Conservation (phyloP, 768 basidiomycete genomes). For the Steccherinum ochraceum region DNA sequence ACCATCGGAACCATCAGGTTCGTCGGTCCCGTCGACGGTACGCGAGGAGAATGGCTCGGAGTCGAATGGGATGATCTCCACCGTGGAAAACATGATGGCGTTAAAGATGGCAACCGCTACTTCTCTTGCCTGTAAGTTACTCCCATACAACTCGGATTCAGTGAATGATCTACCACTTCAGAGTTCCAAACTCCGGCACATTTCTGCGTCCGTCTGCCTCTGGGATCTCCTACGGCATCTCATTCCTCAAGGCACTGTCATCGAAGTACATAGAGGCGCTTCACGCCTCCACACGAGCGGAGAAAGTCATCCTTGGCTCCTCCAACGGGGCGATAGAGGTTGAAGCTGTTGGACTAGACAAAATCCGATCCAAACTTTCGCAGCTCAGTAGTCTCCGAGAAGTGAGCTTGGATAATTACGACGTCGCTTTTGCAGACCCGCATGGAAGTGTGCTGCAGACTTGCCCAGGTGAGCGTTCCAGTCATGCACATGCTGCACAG, state of each 20-base stretch:
- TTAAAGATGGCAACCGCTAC: slow-evolving; percentile 70
- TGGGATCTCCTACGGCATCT: slow-evolving; percentile 48
- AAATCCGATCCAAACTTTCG: slow-evolving; percentile 65
- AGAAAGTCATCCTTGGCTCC: slow-evolving; percentile 70
- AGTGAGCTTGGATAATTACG: slow-evolving; percentile 70
- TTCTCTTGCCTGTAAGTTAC: slow-evolving; percentile 67
- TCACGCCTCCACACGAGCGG: slow-evolving; percentile 45
- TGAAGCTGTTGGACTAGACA: slow-evolving; percentile 79
- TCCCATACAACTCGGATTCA: slow-evolving; percentile 2
- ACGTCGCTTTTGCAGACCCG: slow-evolving; percentile 47
- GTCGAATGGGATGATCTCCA: slow-evolving; percentile 89
- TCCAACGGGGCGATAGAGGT: slow-evolving; percentile 81
- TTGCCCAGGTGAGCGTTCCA: slow-evolving; percentile 76
- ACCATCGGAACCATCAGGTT: slow-evolving; percentile 67
- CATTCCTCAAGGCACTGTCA: slow-evolving; percentile 70
- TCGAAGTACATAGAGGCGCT: slow-evolving; percentile 71
- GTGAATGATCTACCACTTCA: slow-evolving; percentile 23
- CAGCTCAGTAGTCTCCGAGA: slow-evolving; percentile 64
- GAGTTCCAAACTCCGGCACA: slow-evolving; percentile 60
- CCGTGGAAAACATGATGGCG: slow-evolving; percentile 85
- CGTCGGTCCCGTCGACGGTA: slow-evolving; percentile 55
- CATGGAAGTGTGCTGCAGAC: slow-evolving; percentile 45
- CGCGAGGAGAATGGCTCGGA: slow-evolving; percentile 81
- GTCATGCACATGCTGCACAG: slow-evolving; percentile 13
- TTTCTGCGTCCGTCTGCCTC: slow-evolving; percentile 70